Evolutionary conservation across 768 basidiomycete genomes (phyloP), one percentile per base, ranked within the genome.

Genomic region (Naganishia kalamii): DNA sequence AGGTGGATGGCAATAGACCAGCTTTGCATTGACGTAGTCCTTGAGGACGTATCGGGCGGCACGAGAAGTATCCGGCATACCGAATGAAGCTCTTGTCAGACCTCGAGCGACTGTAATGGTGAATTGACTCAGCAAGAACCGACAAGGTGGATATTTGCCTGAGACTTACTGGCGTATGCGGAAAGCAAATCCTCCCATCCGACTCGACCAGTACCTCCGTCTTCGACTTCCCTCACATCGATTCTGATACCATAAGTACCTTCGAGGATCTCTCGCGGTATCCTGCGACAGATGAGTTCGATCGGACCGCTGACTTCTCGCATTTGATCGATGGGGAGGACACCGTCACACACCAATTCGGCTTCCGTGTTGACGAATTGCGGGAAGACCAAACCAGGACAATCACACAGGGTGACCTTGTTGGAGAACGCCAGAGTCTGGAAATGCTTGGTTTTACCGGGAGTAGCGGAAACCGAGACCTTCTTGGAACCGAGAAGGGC

Each of bases 391-490:
- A 98, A 81, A 78, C 96, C 96, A 12, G 96, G 96, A 80, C 96
- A 99, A 80, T 99, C 96, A 74, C 94, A 99, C 15, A 99, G 84
- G 32, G 88, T 82, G 48, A 98, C 88, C 2, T 84, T 81, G 25
- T 88, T 85, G 1, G 93, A 92, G n/a, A 99, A 83, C 70, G 92
- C 84, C 69, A 98, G 92, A 0, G 96, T 99, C 79, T 99, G 96
- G 81, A 99, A 97, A 80, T 99, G 96, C 76, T 99, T 99, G 13
- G 96, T 99, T 79, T 98, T 97, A 68, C 96, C 96, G 0, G 96
- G 96, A 0, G 96, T 99, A 0, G 94, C 87, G 4, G 94, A 98
- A 29, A 99, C 96, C 74, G 92, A 96, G 70, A 98, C 96, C 83
- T 93, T 98, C 81, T 98, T 98, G 75, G 92, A 89, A 43, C 94